Evolutionary conservation across 1,284 basidiomycete species (phyloP), one percentile per base, ranked within the genome.

Genomic region (Schizophyllum amplum): DNA sequence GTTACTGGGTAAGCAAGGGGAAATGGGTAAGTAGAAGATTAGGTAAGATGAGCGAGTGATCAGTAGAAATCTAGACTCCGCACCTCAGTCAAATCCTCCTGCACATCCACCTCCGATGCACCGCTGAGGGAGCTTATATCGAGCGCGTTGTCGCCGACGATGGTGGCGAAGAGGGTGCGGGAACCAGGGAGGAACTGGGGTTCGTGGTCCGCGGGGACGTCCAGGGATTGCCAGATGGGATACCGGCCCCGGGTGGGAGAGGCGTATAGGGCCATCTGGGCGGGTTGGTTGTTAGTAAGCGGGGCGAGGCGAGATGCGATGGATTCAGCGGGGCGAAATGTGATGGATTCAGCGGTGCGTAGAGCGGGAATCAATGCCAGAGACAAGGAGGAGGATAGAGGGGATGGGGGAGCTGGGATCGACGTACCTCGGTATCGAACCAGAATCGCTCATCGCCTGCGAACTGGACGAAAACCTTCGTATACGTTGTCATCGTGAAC

Each of bases 391-490:
- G 58, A 46, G 47, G 1, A 58, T 24, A 5, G 26, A 4, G 6
- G 26, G 2, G 11, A 21, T 21, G 47, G n/a, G 5, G 24, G 27
- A 42, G 23, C 3, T 24, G n/a, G 22, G 26, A 49, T 24, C 20
- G 51, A 24, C 58, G n/a, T 58, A 82, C 84, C 77, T 87, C 74
- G 0, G 82, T 82, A 47, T 82, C 75, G 58, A 84, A 84, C 86
- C 86, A 88, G 66, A 88, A 88, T 47, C 81, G 83, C 56, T 77
- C 64, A 0, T 79, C 73, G 17, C 33, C 33, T 3, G 48, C 20
- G 64, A 87, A 88, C 59, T 82, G 76, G 50, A 87, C 63, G 67
- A 87, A 88, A 51, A 88, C 85, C 69, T 87, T 88, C 4, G 85
- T 86, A 64, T 85, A 88, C 2, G 78, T 83, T 1, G 75, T 83